A percentile compares a stretch with the other conserved stretches of the same genome.
Conservation (phyloP, 228 moss, liverwort and hornwort genomes). For the Sphagnum fallax region DNA sequence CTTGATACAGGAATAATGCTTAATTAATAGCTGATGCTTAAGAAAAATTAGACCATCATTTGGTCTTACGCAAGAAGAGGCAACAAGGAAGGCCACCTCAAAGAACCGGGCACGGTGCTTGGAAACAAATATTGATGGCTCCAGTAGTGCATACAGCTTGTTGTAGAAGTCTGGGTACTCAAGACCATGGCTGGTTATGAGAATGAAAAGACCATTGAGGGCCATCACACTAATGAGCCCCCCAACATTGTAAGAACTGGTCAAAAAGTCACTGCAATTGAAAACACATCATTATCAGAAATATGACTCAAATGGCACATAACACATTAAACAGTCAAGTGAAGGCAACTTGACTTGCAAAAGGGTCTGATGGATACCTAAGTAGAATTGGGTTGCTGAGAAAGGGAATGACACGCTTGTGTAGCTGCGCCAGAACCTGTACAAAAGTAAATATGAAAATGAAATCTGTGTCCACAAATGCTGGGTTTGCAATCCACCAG, state of each 20-base stretch:
- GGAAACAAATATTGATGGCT: constrained; percentile 92
- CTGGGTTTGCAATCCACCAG: no score
- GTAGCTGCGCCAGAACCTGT: constrained; percentile 86
- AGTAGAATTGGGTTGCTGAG: constrained; percentile 80
- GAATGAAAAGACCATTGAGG: constrained; percentile 81
- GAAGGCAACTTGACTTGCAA: not conserved
- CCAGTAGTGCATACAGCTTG: constrained; percentile 89
- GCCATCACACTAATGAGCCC: constrained; percentile 97
- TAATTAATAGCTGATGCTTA: no score
- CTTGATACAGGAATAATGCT: no score
- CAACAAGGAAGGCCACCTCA: constrained; percentile 46
- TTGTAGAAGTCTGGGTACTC: constrained; percentile 97
- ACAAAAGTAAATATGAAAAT: not conserved
- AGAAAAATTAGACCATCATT: no score
- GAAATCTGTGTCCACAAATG: no score
- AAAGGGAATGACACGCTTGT: constrained; percentile 66
- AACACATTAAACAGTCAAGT: not conserved
- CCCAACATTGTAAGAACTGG: constrained; percentile 78
- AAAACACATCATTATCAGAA: not conserved
- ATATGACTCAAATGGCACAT: not conserved
- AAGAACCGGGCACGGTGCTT: constrained; percentile 93
- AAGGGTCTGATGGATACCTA: constrained; percentile 30
- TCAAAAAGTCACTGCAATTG: constrained; percentile 80
- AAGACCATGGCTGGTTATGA: constrained; percentile 74
- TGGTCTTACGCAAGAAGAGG: not conserved